Evolutionary conservation across 2,329 filamentous ascomycete genomes (phyloP).

Genomic region (Paecilomyces sp.): DNA sequence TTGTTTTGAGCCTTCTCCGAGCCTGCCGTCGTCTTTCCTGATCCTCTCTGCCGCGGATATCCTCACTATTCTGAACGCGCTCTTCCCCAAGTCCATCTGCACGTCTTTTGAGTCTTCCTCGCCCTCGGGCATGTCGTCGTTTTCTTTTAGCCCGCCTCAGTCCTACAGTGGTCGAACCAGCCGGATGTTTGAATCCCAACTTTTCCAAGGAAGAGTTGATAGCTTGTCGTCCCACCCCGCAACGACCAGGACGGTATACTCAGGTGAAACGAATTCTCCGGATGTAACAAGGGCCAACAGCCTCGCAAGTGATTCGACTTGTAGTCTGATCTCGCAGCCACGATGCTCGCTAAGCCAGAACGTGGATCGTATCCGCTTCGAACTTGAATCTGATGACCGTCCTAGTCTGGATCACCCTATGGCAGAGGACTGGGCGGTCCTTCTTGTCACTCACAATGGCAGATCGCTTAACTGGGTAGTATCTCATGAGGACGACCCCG

Average conservation of each 20-base stretch:
- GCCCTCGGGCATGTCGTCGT: conserved; percentile 17
- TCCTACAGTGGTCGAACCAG: conserved; percentile 13
- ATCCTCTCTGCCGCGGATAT: conserved; percentile 75
- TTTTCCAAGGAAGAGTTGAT: conserved; percentile 25
- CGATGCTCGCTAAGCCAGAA: conserved; percentile 21
- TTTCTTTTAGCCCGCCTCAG: conserved; percentile 12
- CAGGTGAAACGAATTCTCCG: conserved; percentile 21
- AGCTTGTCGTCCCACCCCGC: conserved; percentile 15
- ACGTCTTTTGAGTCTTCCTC: conserved; percentile 19
- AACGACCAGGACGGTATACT: conserved; percentile 20
- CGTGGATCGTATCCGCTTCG: conserved; percentile 35
- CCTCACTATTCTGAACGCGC: conserved; percentile 69
- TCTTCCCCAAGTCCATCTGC: conserved; percentile 55
- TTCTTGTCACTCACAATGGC: conserved; percentile 71
- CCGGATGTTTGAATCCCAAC: conserved; percentile 20
- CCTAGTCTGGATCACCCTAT: conserved; percentile 68
- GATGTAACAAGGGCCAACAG: conserved; percentile 10
- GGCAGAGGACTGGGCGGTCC: conserved; percentile 72
- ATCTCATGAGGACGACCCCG: conserved; percentile 51
- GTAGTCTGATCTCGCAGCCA: conserved; percentile 9
- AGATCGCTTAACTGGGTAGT: conserved; percentile 62
- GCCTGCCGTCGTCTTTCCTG: conserved; percentile 53
- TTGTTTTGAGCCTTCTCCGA: conserved; percentile 7
- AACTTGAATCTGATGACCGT: conserved; percentile 30
- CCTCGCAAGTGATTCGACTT: conserved; percentile 5